These are phyloP conservation scores for Copromyces sp. DNA, from an alignment of 495 filamentous ascomycete species.

Conservation along the genomic window DNA sequence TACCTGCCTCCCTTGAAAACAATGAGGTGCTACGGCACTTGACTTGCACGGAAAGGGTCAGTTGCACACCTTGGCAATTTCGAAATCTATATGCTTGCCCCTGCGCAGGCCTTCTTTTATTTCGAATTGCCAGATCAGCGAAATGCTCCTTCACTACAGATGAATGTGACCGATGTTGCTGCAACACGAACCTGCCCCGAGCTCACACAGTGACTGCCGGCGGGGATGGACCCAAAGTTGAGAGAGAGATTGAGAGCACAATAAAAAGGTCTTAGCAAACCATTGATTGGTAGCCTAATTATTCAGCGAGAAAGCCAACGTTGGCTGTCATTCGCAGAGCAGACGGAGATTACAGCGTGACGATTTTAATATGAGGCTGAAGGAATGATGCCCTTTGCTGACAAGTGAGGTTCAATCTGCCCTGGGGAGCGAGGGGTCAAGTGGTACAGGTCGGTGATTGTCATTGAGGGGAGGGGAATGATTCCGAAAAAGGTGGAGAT, in stretches of 20 bases:
- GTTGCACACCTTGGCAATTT: not conserved
- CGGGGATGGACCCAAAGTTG: not conserved
- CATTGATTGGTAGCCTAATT: not conserved
- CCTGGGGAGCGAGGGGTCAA: not conserved
- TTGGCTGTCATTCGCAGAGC: not conserved
- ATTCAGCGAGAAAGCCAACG: not conserved
- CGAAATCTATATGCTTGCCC: not conserved
- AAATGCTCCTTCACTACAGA: not conserved
- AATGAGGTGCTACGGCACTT: not conserved
- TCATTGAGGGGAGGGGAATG: not conserved
- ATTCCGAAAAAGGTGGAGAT: not conserved
- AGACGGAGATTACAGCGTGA: not conserved
- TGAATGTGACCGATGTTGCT: not conserved
- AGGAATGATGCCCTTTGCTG: not conserved
- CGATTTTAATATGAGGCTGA: not conserved
- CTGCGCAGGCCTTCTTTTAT: not conserved
- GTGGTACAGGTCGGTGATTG: not conserved
- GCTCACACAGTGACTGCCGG: not conserved
- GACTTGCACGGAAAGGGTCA: not conserved
- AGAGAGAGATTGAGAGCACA: not conserved
- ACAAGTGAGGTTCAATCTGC: not conserved
- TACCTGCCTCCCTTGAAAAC: not conserved
- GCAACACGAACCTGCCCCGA: not conserved
- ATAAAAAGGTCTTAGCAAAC: not conserved
- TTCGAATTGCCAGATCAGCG: not conserved